Evolutionary conservation across 768 basidiomycete species (phyloP).

Genomic region (Austroboletus eburneus): DNA sequence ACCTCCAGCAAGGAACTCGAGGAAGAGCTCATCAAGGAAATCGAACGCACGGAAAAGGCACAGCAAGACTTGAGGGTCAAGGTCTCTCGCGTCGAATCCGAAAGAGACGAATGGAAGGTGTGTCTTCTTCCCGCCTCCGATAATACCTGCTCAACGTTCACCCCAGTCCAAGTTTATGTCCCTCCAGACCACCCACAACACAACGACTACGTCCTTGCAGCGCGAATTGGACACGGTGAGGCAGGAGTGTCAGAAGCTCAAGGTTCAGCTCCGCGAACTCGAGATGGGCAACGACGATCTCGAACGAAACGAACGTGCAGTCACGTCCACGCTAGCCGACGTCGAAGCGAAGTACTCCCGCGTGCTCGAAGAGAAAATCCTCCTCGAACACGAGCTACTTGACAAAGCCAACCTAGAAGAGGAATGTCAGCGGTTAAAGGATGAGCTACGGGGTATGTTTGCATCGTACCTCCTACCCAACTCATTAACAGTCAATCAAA

Average conservation of each 20-base stretch:
- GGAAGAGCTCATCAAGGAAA: conserved; percentile 87
- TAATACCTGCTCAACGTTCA: conserved; percentile 4
- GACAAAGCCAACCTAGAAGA: conserved; percentile 90
- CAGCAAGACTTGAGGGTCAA: conserved; percentile 78
- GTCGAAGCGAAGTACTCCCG: conserved; percentile 86
- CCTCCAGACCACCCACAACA: conserved; percentile 86
- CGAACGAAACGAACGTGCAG: conserved; percentile 89
- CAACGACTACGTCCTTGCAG: conserved; percentile 86
- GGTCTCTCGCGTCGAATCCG: conserved; percentile 62
- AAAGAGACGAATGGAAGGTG: conserved; percentile 94
- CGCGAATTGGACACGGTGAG: conserved; percentile 83
- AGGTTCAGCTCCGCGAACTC: conserved; percentile 77
- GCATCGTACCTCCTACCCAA: conserved; percentile 9
- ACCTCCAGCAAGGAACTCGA: conserved; percentile 87
- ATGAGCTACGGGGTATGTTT: conserved; percentile 86
- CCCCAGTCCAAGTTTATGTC: conserved; percentile 76
- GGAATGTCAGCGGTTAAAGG: conserved; percentile 84
- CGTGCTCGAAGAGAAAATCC: conserved; percentile 93
- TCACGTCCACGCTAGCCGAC: conserved; percentile 76
- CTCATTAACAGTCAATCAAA: conserved; percentile 31
- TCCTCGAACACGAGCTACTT: conserved; percentile 92
- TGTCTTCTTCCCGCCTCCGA: conserved; percentile 21
- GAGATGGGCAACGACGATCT: conserved; percentile 99
- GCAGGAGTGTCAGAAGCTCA: conserved; percentile 65
- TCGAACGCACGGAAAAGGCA: conserved; percentile 82